A percentile compares a stretch with the other conserved stretches of the same genome.
Conservation (phyloP, 352 stramenopile species). For the Hyaloperonospora brassicae region DNA sequence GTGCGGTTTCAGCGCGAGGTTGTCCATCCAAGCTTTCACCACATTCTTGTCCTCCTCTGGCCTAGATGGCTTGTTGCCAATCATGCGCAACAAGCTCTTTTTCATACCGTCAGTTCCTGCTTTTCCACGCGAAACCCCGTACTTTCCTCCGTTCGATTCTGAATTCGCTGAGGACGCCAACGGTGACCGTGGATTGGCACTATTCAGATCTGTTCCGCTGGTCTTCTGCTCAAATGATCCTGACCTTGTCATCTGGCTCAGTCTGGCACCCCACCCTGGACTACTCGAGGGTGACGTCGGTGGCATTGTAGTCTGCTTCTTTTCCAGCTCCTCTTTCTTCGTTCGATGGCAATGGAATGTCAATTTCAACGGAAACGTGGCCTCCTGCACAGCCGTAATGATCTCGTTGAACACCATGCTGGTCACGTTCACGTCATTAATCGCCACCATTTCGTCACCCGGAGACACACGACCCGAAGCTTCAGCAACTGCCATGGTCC, state of each 20-base stretch:
- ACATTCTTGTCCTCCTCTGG: conserved; percentile 56
- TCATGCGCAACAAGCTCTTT: conserved; percentile 73
- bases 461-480: conserved; percentile 44
- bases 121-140: conserved; percentile 47
- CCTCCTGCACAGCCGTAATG: conserved; percentile 53
- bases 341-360: conserved; percentile 43
- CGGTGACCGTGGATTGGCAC: conserved; percentile 14
- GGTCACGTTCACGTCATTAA: conserved; percentile 55
- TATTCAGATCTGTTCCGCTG: conserved; percentile 10
- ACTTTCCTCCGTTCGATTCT: conserved; percentile 32
- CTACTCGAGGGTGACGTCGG: conserved; percentile 36
- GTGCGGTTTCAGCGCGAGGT: conserved; percentile 44
- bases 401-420: conserved; percentile 54
- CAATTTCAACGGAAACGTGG: conserved; percentile 58
- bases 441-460: conserved; percentile 59
- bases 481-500: conserved; percentile 45
- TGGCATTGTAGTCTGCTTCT: conserved; percentile 16
- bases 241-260: conserved; percentile 41
- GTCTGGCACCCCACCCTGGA: conserved; percentile 36
- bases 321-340: conserved; percentile 17
- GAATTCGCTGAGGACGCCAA: conserved; percentile 11
- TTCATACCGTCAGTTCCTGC: conserved; percentile 53
- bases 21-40: conserved; percentile 51
- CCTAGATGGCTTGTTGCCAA: conserved; percentile 37
- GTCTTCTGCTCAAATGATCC: conserved; percentile 51